These are phyloP conservation scores for Chaetomiaceae sp. DNA, from an alignment of 2,329 filamentous ascomycete genomes.

Conservation along the genomic window DNA sequence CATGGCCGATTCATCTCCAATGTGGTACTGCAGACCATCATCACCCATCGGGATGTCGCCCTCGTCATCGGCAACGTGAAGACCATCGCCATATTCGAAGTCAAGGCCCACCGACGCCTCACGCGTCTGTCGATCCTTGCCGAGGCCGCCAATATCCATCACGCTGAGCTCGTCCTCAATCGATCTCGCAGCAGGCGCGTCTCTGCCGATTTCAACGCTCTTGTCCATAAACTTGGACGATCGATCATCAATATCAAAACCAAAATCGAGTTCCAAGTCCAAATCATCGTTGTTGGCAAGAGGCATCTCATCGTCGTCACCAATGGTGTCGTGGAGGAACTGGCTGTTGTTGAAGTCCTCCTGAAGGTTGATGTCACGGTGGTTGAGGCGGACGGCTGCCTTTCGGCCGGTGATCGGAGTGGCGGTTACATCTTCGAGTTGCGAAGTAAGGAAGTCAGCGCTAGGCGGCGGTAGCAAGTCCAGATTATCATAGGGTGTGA, in stretches of 20 bases:
- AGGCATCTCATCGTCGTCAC: constrained; percentile 52
- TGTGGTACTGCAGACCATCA: constrained; percentile 61
- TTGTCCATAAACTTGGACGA: constrained; percentile 42
- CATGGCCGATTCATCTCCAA: constrained; percentile 53
- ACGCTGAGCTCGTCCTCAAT: constrained; percentile 66
- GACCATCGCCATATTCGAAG: constrained; percentile 47
- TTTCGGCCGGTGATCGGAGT: constrained; percentile 53
- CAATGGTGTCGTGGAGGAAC: constrained; percentile 65
- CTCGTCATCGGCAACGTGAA: constrained; percentile 60
- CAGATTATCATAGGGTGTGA: constrained; percentile 83
- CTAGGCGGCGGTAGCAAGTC: constrained; percentile 79
- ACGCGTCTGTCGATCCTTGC: constrained; percentile 53
- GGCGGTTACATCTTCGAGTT: constrained; percentile 59
- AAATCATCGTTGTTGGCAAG: constrained; percentile 60
- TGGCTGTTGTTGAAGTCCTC: constrained; percentile 72
- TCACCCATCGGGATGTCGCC: constrained; percentile 58
- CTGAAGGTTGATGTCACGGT: constrained; percentile 63
- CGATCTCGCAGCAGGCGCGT: constrained; percentile 64
- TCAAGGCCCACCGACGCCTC: constrained; percentile 47
- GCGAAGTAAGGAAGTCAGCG: constrained; percentile 75
- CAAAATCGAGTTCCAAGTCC: constrained; percentile 69
- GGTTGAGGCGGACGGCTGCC: constrained; percentile 44
- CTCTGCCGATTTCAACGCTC: constrained; percentile 86
- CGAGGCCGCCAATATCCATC: constrained; percentile 50
- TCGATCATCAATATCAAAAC: constrained; percentile 66